Evolutionary conservation across 208 protist genomes (phyloP), one percentile per base, ranked within the genome.

Genomic region (Porcisia deanei): DNA sequence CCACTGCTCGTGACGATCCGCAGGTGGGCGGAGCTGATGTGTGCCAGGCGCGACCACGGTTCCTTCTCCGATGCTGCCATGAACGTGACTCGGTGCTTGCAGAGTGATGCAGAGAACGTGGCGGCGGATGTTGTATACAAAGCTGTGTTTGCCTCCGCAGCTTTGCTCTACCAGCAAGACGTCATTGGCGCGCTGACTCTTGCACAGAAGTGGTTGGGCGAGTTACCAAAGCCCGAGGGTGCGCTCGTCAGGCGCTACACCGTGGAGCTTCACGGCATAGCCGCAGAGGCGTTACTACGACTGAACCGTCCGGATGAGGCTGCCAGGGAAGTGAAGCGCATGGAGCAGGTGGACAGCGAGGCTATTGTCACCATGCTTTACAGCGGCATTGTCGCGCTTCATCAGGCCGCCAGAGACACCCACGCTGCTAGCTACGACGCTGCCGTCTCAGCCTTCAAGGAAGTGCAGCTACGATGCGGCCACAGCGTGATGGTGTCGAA

Each of bases 281-380:
- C 88, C 39, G 83, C 91, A 22, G 91, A 97, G 70, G 84, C 82
- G 9, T 75, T 96, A 45, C 83, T 98, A 47, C 73, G 84, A 7
- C 76, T 98, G 53, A 84, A 95, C 77, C 85, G 93, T 10, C 54
- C 81, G 12, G 96, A 98, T 54, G 77, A 94, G 65, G 94, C 96
- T 1, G 74, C 82, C 30, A 70, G 77, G 18, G 87, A 96, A 80
- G 82, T 96, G 25, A 82, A 86, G 55, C 68, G 37, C 22, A 98
- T 98, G 94, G 85, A 93, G 71, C 73, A 89, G 61, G n/a, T 89
- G 30, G 90, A 98, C 78, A 89, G 97, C 39, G 94, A 98, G 73
- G 85, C 92, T 3, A 75, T 92, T 12, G 41, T 95, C 14, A 92
- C 93, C 16, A 74, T 95, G n/a, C 73, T 98, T 22, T 84, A 81